Evolutionary conservation across 108 stramenopile genomes (phyloP).

Genomic region (Stephanodiscus triporus): DNA sequence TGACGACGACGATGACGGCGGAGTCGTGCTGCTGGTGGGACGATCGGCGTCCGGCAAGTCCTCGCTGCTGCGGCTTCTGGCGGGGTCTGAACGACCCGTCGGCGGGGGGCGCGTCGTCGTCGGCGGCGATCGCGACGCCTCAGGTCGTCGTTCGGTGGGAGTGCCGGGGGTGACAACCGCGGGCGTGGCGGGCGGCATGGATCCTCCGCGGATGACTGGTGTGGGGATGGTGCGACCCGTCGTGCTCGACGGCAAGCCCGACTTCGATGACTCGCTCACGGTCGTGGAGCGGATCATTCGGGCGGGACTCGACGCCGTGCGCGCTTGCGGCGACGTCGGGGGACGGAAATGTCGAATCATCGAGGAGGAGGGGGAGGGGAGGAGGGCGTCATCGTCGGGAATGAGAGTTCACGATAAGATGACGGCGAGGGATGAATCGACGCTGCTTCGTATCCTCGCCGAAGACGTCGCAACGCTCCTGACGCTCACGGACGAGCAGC

Average conservation of each 20-base stretch:
- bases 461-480: conserved; percentile 26
- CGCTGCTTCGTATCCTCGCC: conserved; percentile 17
- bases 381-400: background rate
- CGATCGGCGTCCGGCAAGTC: conserved; percentile 47
- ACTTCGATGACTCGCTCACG: conserved; percentile 30
- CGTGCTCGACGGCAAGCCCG: conserved; percentile 36
- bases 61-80: conserved; percentile 40
- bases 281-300: conserved; percentile 27
- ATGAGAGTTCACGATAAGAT: background rate
- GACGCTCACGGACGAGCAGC: conserved; percentile 22
- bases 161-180: background rate
- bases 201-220: background rate
- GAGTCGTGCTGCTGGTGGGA: conserved; percentile 35
- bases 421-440: background rate
- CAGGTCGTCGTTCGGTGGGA: background rate
- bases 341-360: background rate
- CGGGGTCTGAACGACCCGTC: conserved; percentile 32
- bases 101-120: conserved; percentile 24
- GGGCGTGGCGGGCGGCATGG: background rate
- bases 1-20: conserved; percentile 16
- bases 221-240: too few species aligned
- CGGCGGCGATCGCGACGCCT: conserved; percentile 16
- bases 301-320: conserved; percentile 24
- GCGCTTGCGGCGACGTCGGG: background rate
- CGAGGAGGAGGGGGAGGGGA: background rate